These are phyloP conservation scores for Backusella circina DNA, from an alignment of 192 early-diverging fungal genomes.

Conservation along the genomic window DNA sequence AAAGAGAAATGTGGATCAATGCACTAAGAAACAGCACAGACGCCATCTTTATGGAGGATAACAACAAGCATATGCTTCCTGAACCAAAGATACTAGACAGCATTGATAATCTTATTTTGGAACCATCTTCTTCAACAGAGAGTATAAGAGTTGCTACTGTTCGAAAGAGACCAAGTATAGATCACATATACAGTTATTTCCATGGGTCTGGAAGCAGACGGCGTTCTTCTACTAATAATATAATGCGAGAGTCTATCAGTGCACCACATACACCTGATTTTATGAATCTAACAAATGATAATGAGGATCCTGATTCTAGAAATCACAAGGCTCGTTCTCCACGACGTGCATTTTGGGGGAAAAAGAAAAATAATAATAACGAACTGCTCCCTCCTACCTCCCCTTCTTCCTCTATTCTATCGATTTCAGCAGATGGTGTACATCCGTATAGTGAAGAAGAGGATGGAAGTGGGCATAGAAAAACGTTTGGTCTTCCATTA, in stretches of 20 bases:
- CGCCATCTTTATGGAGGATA: not conserved
- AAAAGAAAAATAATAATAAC: conserved; percentile 9
- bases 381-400: not conserved
- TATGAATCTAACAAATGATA: not conserved
- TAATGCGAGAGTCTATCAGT: not conserved
- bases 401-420: not conserved
- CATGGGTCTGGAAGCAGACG: not conserved
- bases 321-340: conserved; percentile 19
- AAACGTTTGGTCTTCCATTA: conserved; percentile 79
- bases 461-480: conserved; percentile 5
- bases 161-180: not conserved
- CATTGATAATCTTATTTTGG: not conserved
- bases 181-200: conserved; percentile 32
- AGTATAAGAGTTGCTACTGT: not conserved
- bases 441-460: conserved; percentile 1
- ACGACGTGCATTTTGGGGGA: conserved; percentile 21
- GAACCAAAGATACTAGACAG: not conserved
- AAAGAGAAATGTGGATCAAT: conserved; percentile 90
- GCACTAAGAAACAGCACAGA: conserved; percentile 35
- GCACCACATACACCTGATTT: not conserved
- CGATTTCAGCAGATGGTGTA: not conserved
- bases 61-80: conserved; percentile 72
- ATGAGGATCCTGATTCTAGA: conserved; percentile 1
- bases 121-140: conserved; percentile 2
- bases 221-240: not conserved